Conservation (phyloP, 805 yeast species). For the Diddensiella caesifluorescens region DNA sequence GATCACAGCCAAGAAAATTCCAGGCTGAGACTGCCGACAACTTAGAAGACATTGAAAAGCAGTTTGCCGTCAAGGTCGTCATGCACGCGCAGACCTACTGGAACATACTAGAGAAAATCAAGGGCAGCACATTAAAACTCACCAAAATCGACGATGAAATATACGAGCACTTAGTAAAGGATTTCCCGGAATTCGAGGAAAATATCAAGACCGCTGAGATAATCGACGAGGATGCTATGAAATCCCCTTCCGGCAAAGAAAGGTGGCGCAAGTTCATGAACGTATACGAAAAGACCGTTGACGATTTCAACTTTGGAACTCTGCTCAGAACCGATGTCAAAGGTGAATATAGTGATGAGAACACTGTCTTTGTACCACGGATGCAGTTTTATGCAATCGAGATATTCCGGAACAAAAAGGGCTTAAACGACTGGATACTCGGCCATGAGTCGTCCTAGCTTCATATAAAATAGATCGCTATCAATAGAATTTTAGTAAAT, state of each 20-base stretch:
- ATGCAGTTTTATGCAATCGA: conserved; percentile 94
- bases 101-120: conserved; percentile 64
- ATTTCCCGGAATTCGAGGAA: conserved; percentile 84
- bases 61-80: conserved; percentile 96
- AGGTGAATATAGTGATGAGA: conserved; percentile 74
- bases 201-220: conserved; percentile 47
- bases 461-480: too few relatives aligned
- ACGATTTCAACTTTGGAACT: conserved; percentile 94
- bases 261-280: conserved; percentile 89
- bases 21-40: conserved; percentile 91
- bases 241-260: conserved; percentile 70
- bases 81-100: conserved; percentile 94
- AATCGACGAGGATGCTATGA: conserved; percentile 75
- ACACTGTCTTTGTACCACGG: conserved; percentile 85
- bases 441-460: too few relatives aligned
- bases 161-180: conserved; percentile 41
- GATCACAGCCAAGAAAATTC: conserved; percentile 43
- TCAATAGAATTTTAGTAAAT: too few relatives aligned
- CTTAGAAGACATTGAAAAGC: conserved; percentile 92
- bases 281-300: conserved; percentile 70
- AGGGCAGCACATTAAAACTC: conserved; percentile 59
- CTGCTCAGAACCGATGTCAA: conserved; percentile 67
- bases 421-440: conserved; percentile 87
- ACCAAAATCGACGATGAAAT: conserved; percentile 38
- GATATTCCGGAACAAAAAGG: conserved; percentile 84